These are phyloP conservation scores for Somion occarium DNA, from an alignment of 1,284 basidiomycete genomes.

Conservation along the genomic window DNA sequence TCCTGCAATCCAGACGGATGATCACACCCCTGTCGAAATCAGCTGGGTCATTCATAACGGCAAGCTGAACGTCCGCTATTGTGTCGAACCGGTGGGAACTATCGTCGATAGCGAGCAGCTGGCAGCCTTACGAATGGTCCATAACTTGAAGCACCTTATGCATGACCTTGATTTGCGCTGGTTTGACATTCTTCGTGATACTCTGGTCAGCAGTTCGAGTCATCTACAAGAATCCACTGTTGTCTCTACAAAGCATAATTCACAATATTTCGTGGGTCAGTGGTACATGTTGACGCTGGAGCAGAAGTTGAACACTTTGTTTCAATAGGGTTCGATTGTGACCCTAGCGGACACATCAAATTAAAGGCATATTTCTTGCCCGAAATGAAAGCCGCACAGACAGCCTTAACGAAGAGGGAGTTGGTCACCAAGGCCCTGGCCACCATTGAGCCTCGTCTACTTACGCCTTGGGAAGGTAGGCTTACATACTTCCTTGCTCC, in stretches of 20 bases:
- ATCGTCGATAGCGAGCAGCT: neutral
- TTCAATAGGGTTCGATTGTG: constrained; percentile 1
- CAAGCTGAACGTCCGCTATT: constrained; percentile 2
- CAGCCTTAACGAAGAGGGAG: neutral
- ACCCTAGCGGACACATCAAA: neutral
- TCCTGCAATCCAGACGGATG: constrained; percentile 1
- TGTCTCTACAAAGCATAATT: constrained; percentile 1
- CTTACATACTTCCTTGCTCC: neutral
- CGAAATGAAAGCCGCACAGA: neutral
- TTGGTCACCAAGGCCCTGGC: neutral
- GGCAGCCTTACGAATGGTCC: constrained; percentile 1
- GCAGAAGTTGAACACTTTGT: neutral
- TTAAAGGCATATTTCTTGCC: constrained; percentile 5
- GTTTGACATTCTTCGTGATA: neutral
- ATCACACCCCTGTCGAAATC: constrained; percentile 4
- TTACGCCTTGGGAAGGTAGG: neutral
- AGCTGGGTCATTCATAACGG: constrained; percentile 2
- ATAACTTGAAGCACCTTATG: neutral
- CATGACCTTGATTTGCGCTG: neutral
- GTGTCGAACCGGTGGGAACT: neutral
- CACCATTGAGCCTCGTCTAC: too few species aligned
- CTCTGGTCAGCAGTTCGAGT: neutral
- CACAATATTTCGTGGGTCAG: constrained; percentile 5
- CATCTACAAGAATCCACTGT: neutral
- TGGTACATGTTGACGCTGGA: neutral